These are phyloP conservation scores for Phialophora expanda DNA, from an alignment of 2,329 filamentous ascomycete genomes.

Conservation along the genomic window DNA sequence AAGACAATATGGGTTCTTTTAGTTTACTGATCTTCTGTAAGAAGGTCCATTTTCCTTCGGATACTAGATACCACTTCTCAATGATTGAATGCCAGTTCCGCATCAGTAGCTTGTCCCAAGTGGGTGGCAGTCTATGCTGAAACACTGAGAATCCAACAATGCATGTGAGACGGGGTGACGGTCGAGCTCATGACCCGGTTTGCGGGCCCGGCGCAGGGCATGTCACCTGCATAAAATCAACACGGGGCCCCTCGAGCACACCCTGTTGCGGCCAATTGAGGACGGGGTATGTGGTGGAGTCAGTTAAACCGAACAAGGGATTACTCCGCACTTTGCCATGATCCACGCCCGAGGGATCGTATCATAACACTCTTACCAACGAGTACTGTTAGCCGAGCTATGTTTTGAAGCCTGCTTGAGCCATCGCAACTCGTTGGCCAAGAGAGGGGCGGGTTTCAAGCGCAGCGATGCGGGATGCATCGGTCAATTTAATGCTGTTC, in stretches of 20 bases:
- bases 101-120: background rate
- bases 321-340: background rate
- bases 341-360: background rate
- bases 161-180: background rate
- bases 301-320: too few relatives aligned
- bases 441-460: background rate
- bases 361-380: background rate
- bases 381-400: background rate
- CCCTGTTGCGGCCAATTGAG: background rate
- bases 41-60: constrained; percentile 10
- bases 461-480: background rate
- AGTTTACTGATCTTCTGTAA: constrained; percentile 6
- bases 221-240: background rate
- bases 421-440: background rate
- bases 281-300: background rate
- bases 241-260: background rate
- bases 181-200: background rate
- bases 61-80: constrained; percentile 28
- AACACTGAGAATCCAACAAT: background rate
- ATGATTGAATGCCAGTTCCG: constrained; percentile 15
- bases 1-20: constrained; percentile 7
- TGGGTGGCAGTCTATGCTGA: background rate
- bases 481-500: background rate
- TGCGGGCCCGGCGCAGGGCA: background rate
- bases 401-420: background rate